Percentiles rank a stretch among this genome's conserved stretches.
These are phyloP conservation scores for Lichtheimia ornata DNA, from an alignment of 371 early-diverging fungal species.

Conservation along the genomic window DNA sequence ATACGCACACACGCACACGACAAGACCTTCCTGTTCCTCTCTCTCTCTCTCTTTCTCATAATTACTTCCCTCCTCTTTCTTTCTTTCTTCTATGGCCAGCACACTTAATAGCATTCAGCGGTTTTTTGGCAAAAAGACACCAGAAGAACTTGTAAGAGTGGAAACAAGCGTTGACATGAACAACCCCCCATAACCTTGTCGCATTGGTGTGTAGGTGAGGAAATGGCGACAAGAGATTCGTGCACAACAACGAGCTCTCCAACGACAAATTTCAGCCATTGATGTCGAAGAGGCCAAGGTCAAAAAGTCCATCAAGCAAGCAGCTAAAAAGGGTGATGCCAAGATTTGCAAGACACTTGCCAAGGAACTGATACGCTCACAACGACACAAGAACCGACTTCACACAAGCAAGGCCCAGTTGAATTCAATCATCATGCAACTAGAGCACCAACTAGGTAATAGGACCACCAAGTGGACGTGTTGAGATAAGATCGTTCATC, in stretches of 20 bases:
- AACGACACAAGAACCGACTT: constrained; percentile 80
- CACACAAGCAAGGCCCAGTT: constrained; percentile 91
- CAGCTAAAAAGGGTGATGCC: constrained; percentile 85
- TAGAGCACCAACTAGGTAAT: constrained; percentile 86
- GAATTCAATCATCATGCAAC: constrained; percentile 87
- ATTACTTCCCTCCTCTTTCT: neutral
- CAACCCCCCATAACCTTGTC: neutral
- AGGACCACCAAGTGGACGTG: neutral
- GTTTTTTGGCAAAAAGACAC: constrained; percentile 66
- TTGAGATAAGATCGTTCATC: neutral
- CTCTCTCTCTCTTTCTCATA: no score
- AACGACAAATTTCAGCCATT: constrained; percentile 81
- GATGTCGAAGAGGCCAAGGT: constrained; percentile 84
- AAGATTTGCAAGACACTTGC: constrained; percentile 81
- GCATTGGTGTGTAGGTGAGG: constrained; percentile 58
- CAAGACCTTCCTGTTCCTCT: no score
- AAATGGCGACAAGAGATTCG: constrained; percentile 91
- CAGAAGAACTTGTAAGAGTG: constrained; percentile 59
- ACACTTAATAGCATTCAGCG: constrained; percentile 48
- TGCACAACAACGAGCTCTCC: constrained; percentile 85
- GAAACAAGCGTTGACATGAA: neutral
- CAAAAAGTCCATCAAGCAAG: constrained; percentile 76
- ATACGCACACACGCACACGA: no score
- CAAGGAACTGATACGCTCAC: constrained; percentile 81
- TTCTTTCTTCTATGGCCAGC: constrained; percentile 28